Evolutionary conservation across 1,139 yeast species (phyloP).

Genomic region (Candida labiduridarum): DNA sequence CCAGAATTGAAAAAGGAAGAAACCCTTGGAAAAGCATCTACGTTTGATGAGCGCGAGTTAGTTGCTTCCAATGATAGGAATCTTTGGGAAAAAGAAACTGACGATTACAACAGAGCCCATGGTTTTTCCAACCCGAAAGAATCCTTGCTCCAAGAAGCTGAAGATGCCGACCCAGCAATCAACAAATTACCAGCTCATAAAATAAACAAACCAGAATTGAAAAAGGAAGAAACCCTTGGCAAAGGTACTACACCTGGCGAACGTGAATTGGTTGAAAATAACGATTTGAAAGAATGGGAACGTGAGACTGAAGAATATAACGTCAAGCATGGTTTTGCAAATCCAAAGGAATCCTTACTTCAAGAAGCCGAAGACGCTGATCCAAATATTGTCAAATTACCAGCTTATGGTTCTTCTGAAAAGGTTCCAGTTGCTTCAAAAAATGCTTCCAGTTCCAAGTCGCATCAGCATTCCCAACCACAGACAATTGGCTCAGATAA

Average conservation of each 20-base stretch:
- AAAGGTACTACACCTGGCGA: not conserved
- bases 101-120: constrained; percentile 30
- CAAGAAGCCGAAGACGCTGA: constrained; percentile 30
- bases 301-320: constrained; percentile 29
- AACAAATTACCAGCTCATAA: constrained; percentile 6
- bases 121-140: constrained; percentile 18
- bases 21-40: constrained; percentile 5
- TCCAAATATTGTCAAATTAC: constrained; percentile 22
- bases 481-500: not conserved
- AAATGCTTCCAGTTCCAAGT: not conserved
- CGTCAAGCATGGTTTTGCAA: constrained; percentile 29
- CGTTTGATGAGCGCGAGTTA: constrained; percentile 4
- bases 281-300: constrained; percentile 19
- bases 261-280: constrained; percentile 6
- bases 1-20: constrained; percentile 8
- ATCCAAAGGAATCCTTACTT: constrained; percentile 28
- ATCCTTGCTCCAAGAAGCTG: constrained; percentile 9
- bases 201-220: not conserved
- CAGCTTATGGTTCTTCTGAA: constrained; percentile 16
- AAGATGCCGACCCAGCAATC: constrained; percentile 4
- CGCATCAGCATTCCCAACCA: not conserved
- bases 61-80: constrained; percentile 2
- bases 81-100: constrained; percentile 26
- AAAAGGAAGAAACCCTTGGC: constrained; percentile 1
- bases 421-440: not conserved